Evolutionary conservation across 257 asterid species (phyloP), one percentile per base, ranked within the genome.

Genomic region (Linaria vulgaris): DNA sequence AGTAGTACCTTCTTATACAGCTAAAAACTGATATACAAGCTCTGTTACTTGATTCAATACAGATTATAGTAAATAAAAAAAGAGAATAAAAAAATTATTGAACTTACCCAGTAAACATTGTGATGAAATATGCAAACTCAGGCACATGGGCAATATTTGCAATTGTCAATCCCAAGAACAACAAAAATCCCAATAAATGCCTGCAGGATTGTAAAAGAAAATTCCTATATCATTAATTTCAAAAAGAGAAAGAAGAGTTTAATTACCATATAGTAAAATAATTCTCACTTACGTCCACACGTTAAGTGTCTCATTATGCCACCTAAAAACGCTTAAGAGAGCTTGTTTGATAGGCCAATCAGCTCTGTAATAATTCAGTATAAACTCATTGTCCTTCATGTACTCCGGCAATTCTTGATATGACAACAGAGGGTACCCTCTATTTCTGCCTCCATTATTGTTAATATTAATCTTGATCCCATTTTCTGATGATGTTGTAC

Each of bases 241-340:
- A 9, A 7, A 55, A 34, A 10, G 31, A 3, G n/a, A 10, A 5
- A 27, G 38, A 3, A 16, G 0, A n/a, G 23, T 1, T 14, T 27
- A 25, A 30, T 27, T 27, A 27, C 34, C 34, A 27, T 27, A 27
- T 27, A 27, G n/a, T n/a, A n/a, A n/a, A 27, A 27, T 27, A 27
- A 27, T 27, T 27, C 34, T 27, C 6, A 79, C 97, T 71, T 70
- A 87, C 99, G 97, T 94, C 99, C 99, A 94, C 0, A 94, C 95
- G 66, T 94, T 94, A 7, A 94, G 95, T 20, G 99, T 90, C 82
- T 94, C 99, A 59, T 94, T 90, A 62, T 94, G 99, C 99, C 99
- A 94, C 25, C 83, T 82, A 69, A 90, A 90, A 2, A 94, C 2
- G 82, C 99, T 94, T 69, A 85, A 73, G 67, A 94, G 46, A 49